Base-by-base conservation (phyloP, 148 eudicot genomes). In the Diospyros kaki region DNA sequence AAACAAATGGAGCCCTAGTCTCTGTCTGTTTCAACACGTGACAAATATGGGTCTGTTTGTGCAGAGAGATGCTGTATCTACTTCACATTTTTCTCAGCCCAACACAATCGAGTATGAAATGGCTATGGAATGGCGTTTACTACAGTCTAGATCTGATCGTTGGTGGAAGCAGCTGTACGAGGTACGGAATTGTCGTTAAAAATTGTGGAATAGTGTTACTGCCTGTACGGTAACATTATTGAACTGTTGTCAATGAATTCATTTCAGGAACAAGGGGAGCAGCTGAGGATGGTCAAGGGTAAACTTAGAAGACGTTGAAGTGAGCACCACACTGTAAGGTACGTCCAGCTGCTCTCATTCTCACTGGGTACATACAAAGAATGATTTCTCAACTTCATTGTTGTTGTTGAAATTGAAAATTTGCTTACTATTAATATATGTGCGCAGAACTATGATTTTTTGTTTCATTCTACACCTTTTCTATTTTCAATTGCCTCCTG, bases 111-210 rank as follows among this genome's bases (percentile, higher is more conserved):
- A 93, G 80, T 89, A 80, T 82, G 93, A 87, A 52, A 76, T 93
- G 96, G 96, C 93, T 59, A 69, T 89, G 79, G 89, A 90, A 63
- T 93, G 98, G 98, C 79, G 82, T 42, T 64, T 87, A 75, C 82
- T 89, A 54, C 92, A 90, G 73, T 83, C 80, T 38, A 83, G 82
- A 87, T 84, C 90, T 12, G 81, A 80, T 1, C 10, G 64, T 17
- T 79, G 84, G 68, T 84, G 90, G 90, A 78, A 73, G 75, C 72
- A 17, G 48, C 75, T 91, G 75, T 56, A 71, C 74, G 74, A 89
- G 91, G 96, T 89, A 43, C 15, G 73, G 53, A 53, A 60, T 46
- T 4, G 42, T 69, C 41, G 14, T 5, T 40, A 70, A 1, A 44
- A 54, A 50, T 75, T 72, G 38, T 28, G 39, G 42, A 18, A 15